A percentile compares a stretch with the other conserved stretches of the same genome.
phyloP scores from a whole-genome alignment of 2,329 filamentous ascomycete species.

The Penicillium psychrosexuale region DNA sequence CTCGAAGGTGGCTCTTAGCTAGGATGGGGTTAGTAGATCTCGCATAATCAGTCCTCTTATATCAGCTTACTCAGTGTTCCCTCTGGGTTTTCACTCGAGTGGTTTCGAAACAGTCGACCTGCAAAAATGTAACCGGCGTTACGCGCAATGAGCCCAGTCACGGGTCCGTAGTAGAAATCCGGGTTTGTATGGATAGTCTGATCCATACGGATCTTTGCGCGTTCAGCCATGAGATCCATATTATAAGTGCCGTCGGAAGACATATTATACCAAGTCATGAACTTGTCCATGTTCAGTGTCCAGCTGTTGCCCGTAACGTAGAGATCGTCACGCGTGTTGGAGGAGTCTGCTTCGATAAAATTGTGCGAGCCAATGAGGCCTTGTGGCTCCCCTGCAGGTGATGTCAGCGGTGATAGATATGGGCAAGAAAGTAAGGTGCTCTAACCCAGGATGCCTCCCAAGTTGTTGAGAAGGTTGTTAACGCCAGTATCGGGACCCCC shows the following conservation, averaged over 20 bases:
- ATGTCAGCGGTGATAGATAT: not conserved
- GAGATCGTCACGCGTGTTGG: constrained; percentile 52
- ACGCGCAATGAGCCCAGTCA: constrained; percentile 49
- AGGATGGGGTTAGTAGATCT: constrained; percentile 5
- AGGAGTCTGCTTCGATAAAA: constrained; percentile 55
- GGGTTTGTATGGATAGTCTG: constrained; percentile 52
- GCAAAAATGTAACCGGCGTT: constrained; percentile 51
- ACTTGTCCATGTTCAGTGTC: constrained; percentile 53
- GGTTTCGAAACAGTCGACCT: constrained; percentile 46
- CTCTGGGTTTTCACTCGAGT: constrained; percentile 42
- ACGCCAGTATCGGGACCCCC: constrained; percentile 44
- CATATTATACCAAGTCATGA: constrained; percentile 48
- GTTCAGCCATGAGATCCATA: constrained; percentile 45
- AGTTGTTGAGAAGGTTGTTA: constrained; percentile 44
- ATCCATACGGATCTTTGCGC: constrained; percentile 46
- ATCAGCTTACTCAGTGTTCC: constrained; percentile 36
- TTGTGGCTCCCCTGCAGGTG: constrained; percentile 39
- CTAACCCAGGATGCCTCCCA: constrained; percentile 45
- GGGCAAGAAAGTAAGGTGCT: not conserved
- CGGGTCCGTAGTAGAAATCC: constrained; percentile 55
- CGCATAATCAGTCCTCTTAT: no score
- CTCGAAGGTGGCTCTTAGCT: constrained; percentile 44
- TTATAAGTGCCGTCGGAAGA: constrained; percentile 41
- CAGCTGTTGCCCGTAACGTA: constrained; percentile 52
- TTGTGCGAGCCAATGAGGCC: constrained; percentile 55